A percentile compares a stretch with the other conserved stretches of the same genome.
Conservation (phyloP, 768 basidiomycete species). For the Serendipita sp. region DNA sequence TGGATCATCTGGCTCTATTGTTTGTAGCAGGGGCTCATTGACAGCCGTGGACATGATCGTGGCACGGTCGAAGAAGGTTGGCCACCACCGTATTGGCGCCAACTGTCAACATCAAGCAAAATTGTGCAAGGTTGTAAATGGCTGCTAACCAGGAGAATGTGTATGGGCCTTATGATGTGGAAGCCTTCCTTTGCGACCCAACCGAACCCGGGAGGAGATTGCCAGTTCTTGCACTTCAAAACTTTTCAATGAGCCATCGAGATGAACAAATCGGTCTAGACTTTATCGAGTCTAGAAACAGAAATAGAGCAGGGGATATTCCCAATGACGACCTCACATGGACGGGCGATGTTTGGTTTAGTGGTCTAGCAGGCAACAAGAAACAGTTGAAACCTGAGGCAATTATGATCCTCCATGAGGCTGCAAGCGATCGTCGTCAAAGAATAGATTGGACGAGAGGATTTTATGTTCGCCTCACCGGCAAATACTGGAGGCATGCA, state of each 20-base stretch:
- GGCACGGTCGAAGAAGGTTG: background rate
- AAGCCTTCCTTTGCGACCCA: background rate
- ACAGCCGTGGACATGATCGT: slow-evolving; percentile 28
- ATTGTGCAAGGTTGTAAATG: background rate
- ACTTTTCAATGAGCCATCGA: background rate
- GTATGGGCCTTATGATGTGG: background rate
- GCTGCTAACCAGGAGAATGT: background rate
- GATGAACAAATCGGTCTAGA: background rate
- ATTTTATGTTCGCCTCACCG: background rate
- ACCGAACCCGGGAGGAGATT: background rate
- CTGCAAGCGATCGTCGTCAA: background rate
- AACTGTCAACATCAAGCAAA: background rate
- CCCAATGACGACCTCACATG: background rate
- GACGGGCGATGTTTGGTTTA: background rate
- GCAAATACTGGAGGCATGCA: background rate
- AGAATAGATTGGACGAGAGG: background rate
- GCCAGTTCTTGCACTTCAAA: background rate
- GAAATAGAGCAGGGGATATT: background rate
- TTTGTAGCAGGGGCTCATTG: slow-evolving; percentile 45
- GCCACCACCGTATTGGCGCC: background rate
- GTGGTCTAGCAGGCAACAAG: background rate
- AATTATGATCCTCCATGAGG: background rate
- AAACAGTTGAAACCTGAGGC: background rate
- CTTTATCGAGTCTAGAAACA: background rate
- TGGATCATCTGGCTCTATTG: slow-evolving; percentile 77